These are phyloP conservation scores for Parathielavia appendiculata DNA, from an alignment of 495 filamentous ascomycete genomes.

Conservation along the genomic window DNA sequence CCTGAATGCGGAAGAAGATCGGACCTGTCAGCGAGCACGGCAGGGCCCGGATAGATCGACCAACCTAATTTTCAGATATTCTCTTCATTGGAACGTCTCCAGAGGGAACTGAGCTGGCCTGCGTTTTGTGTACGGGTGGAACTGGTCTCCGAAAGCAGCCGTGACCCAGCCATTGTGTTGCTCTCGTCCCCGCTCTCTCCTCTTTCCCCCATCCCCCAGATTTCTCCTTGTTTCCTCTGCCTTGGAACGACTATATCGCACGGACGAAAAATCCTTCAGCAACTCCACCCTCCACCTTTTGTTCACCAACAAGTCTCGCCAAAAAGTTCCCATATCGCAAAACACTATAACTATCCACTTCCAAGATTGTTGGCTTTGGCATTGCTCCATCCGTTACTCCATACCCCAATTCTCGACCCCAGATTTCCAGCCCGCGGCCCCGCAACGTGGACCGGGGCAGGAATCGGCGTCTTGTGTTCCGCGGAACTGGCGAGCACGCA, in stretches of 20 bases:
- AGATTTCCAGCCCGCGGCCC: background rate
- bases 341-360: constrained; percentile 3
- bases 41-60: no score
- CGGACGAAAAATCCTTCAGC: background rate
- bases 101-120: no score
- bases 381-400: background rate
- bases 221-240: no score
- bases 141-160: no score
- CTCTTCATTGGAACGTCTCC: no score
- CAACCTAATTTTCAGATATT: no score
- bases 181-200: no score
- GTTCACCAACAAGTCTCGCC: background rate
- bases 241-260: background rate
- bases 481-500: background rate
- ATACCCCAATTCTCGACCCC: background rate
- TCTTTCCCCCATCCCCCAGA: no score
- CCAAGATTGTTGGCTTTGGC: background rate
- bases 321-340: constrained; percentile 2
- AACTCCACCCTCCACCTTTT: background rate
- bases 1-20: no score
- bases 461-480: background rate
- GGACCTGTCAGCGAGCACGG: no score
- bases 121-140: no score
- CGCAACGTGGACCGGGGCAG: background rate
- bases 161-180: no score